Evolutionary conservation across 179 eudicot genomes (phyloP), one percentile per base, ranked within the genome.

Genomic region (Pouteria campechiana): DNA sequence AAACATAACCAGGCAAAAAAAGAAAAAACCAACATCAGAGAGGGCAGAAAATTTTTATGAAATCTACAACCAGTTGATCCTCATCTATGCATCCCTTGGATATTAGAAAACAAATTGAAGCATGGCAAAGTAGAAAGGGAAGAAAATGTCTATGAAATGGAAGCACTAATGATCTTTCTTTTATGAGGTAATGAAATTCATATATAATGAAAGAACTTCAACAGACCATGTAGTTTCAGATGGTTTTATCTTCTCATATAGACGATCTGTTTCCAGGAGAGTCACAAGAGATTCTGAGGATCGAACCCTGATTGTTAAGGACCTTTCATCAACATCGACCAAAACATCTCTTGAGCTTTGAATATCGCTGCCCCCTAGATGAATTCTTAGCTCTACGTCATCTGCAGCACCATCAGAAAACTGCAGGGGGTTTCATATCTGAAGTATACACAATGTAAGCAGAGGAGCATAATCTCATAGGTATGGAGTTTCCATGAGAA

Each of bases 61-160:
- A 43, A 56, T 46, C 82, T 48, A 90, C 71, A 44, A 90, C 96
- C 37, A 90, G 58, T 42, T 86, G 69, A 52, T 69, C 73, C 5
- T 90, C 98, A 70, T 90, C 98, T 40, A 90, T 46, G 41, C 72
- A 86, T 95, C 98, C 86, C 69, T n/a, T n/a, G n/a, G n/a, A n/a
- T n/a, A n/a, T n/a, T n/a, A n/a, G n/a, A n/a, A n/a, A n/a, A n/a
- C n/a, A n/a, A n/a, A n/a, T n/a, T n/a, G n/a, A n/a, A n/a, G n/a
- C n/a, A n/a, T n/a, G n/a, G n/a, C n/a, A n/a, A n/a, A n/a, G n/a
- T n/a, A n/a, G n/a, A n/a, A n/a, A n/a, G 13, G 37, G 11, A 32
- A 52, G 13, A 46, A 14, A 47, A 64, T 23, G 23, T 15, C 43
- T 37, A 17, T 42, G 42, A 41, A 48, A 27, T 25, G 16, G 17